Evolutionary conservation across 1,284 basidiomycete species (phyloP).

Genomic region (Testicularia cyperi): DNA sequence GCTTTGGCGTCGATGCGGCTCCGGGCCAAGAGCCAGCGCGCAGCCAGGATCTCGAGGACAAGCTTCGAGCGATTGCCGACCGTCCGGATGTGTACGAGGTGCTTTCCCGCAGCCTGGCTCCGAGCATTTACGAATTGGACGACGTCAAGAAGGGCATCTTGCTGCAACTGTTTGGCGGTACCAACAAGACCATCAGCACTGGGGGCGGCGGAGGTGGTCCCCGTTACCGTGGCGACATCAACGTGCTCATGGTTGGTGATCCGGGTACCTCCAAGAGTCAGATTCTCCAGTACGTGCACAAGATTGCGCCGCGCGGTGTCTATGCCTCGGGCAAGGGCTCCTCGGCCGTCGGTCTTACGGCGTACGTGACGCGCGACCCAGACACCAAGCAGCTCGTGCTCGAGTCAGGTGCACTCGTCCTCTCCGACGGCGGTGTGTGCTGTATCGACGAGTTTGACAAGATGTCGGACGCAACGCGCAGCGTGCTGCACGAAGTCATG

Average conservation of each 20-base stretch:
- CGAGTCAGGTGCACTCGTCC: conserved; percentile 92
- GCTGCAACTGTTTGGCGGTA: conserved; percentile 92
- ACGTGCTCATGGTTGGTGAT: conserved; percentile 93
- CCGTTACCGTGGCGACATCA: conserved; percentile 95
- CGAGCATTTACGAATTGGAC: conserved; percentile 96
- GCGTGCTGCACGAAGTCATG: conserved; percentile 99
- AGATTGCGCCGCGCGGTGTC: conserved; percentile 94
- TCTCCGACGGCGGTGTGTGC: conserved; percentile 96
- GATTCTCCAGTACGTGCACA: conserved; percentile 88
- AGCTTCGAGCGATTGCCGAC: conserved; percentile 71
- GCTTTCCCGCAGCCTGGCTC: conserved; percentile 81
- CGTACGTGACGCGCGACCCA: conserved; percentile 95
- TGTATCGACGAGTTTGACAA: conserved; percentile 99
- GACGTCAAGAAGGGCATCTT: conserved; percentile 98
- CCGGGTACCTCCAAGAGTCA: conserved; percentile 97
- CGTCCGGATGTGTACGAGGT: conserved; percentile 84
- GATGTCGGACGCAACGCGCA: conserved; percentile 94
- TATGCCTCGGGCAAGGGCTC: conserved; percentile 85
- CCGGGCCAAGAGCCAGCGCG: conserved; percentile 25
- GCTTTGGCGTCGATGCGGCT: conserved; percentile 13
- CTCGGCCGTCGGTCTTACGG: conserved; percentile 95
- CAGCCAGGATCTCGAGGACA: conserved; percentile 65
- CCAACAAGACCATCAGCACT: conserved; percentile 88
- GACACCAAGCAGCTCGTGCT: conserved; percentile 96
- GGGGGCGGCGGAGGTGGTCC: conserved; percentile 95